Conservation (phyloP, 1,284 basidiomycete genomes). For the Trichosporon sp. region DNA sequence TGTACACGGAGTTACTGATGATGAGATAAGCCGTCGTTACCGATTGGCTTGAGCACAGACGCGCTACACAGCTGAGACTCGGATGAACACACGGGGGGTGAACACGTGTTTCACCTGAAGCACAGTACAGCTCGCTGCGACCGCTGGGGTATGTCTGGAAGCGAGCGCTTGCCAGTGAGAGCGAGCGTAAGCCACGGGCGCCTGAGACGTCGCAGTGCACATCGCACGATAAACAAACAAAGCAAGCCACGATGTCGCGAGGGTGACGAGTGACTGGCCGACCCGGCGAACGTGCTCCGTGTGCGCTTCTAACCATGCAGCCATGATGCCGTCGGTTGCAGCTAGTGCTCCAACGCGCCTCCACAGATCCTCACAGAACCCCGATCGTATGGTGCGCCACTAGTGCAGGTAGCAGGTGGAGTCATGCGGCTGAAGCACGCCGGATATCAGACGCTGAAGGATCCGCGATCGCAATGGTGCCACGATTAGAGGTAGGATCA, state of each 20-base stretch:
- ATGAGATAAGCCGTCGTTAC: slow-evolving; percentile 11
- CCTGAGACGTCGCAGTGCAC: background rate
- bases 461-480: background rate
- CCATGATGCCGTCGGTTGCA: background rate
- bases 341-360: slow-evolving; percentile 2
- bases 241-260: background rate
- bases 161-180: slow-evolving; percentile 8
- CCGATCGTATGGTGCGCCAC: background rate
- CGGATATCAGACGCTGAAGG: background rate
- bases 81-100: slow-evolving; percentile 13
- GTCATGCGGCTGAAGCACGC: slow-evolving; percentile 2
- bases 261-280: slow-evolving; percentile 14
- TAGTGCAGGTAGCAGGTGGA: background rate
- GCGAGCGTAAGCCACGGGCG: background rate
- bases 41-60: background rate
- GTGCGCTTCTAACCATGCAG: background rate
- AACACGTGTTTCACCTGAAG: slow-evolving; percentile 11
- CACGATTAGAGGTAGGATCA: background rate
- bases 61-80: slow-evolving; percentile 4
- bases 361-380: background rate
- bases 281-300: background rate
- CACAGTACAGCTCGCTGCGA: background rate
- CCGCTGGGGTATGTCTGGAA: background rate
- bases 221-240: slow-evolving; percentile 12
- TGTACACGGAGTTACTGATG: slow-evolving; percentile 8